Evolutionary conservation across 805 yeast species (phyloP), one percentile per base, ranked within the genome.

Genomic region (Cephaloascus fragrans): DNA sequence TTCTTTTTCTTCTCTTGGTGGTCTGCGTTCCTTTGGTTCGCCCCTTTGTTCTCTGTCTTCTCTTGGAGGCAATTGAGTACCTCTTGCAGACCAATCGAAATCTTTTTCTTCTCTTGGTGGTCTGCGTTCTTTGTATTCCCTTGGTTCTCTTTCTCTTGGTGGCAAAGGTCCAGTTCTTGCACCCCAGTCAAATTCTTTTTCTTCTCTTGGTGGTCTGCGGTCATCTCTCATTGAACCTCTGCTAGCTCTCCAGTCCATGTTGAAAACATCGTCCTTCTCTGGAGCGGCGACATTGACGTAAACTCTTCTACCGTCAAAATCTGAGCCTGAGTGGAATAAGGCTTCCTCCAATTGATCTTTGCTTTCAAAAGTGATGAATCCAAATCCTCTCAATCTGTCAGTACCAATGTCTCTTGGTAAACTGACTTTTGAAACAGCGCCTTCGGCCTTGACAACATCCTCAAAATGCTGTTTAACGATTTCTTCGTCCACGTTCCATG

Each of bases 401-500:
- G 79, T 75, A 50, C 61, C 53, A 49, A 57, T 51, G 60, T 84
- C 95, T 53, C 67, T 73, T 48, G 96, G 95, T 47, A 86, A 75
- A 45, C 79, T 76, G 45, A 88, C 69, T 40, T 77, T 80, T 35
- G 68, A 63, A 41, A 85, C 75, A 38, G 77, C 68, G 39, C 57
- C 67, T 31, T 59, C 59, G 18, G 69, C 64, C 48, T 73, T 78
- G 51, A 65, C 62, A 46, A 77, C 67, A 42, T 72, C 75, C 49
- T 74, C 80, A 41, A 83, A 72, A 68, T 81, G 83, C 19, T 71
- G 73, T 38, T 59, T 64, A 42, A 83, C 67, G 39, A 69, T 74
- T 29, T 69, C 77, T 59, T 90, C 97, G 36, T 68, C 60, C 35
- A 76, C 73, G 42, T 83, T 89, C 80, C 84, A 83, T 43, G 96